A percentile compares a stretch with the other conserved stretches of the same genome.
Conservation (phyloP, 352 stramenopile species). For the Globisporangium nunn region DNA sequence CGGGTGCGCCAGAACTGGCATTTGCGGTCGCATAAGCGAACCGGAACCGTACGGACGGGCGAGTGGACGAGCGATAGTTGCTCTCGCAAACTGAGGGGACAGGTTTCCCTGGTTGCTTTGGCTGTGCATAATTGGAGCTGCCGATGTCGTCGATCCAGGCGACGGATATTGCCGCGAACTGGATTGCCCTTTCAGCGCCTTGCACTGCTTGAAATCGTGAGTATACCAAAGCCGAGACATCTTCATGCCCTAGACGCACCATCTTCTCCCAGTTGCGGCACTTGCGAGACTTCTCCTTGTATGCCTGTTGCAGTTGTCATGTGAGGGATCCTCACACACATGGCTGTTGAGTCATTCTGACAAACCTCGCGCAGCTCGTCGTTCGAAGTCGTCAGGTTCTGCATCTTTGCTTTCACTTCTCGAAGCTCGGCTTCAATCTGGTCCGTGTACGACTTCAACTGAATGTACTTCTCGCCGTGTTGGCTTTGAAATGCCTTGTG, state of each 20-base stretch:
- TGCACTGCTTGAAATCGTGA: conserved; percentile 34
- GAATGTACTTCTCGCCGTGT: conserved; percentile 82
- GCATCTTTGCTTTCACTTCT: conserved; percentile 78
- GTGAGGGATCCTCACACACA: neutral
- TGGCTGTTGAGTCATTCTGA: too few species aligned
- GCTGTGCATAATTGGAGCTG: conserved; percentile 18
- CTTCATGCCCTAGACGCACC: conserved; percentile 20
- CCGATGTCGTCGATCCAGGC: conserved; percentile 43
- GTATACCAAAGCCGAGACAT: neutral
- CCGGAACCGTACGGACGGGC: conserved; percentile 19
- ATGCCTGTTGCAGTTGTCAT: conserved; percentile 33
- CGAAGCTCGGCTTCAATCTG: conserved; percentile 75
- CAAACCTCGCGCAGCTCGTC: conserved; percentile 71
- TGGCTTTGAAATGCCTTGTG: conserved; percentile 76
- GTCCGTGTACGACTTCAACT: conserved; percentile 83
- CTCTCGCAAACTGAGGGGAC: conserved; percentile 36
- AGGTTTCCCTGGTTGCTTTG: conserved; percentile 25
- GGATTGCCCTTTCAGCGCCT: conserved; percentile 53
- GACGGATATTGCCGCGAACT: conserved; percentile 49
- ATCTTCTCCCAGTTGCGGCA: conserved; percentile 88
- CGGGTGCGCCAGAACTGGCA: conserved; percentile 17
- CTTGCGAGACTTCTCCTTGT: conserved; percentile 83
- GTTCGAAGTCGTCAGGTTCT: conserved; percentile 60
- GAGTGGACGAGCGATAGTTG: conserved; percentile 30
- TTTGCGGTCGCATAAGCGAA: conserved; percentile 18